phyloP scores from a whole-genome alignment of 768 basidiomycete genomes.

The Leccinum uliginosum region DNA sequence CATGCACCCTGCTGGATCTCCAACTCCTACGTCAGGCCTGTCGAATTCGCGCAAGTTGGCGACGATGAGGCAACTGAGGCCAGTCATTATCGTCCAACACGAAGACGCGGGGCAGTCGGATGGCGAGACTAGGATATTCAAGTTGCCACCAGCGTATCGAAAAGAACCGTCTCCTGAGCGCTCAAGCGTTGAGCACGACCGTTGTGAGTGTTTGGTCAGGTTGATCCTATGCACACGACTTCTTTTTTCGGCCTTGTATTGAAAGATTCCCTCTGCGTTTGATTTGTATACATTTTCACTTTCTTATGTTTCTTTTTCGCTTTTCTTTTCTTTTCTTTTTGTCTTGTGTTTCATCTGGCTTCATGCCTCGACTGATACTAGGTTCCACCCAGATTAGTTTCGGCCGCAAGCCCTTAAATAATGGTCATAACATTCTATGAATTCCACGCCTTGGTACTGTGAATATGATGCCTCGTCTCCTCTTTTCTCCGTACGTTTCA shows the following conservation, averaged over 20 bases:
- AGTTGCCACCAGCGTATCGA: conserved; percentile 74
- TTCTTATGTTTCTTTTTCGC: background rate
- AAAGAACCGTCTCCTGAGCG: background rate
- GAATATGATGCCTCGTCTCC: too few relatives aligned
- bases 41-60: conserved; percentile 34
- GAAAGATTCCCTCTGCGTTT: background rate
- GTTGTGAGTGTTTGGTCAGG: too few relatives aligned
- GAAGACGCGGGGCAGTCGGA: conserved; percentile 63
- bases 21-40: conserved; percentile 8
- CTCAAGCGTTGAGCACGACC: too few relatives aligned
- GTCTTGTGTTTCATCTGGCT: background rate
- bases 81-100: conserved; percentile 78
- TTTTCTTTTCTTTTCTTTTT: background rate
- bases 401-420: background rate
- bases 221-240: too few relatives aligned
- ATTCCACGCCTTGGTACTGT: too few relatives aligned
- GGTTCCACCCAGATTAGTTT: background rate
- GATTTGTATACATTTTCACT: background rate
- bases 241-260: background rate
- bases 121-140: conserved; percentile 59
- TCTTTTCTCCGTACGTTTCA: too few relatives aligned
- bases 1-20: conserved; percentile 16
- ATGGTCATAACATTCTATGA: too few relatives aligned
- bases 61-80: conserved; percentile 54
- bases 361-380: conserved; percentile 1